Evolutionary conservation across 768 basidiomycete genomes (phyloP).

Genomic region (Hygrocybe punicea): DNA sequence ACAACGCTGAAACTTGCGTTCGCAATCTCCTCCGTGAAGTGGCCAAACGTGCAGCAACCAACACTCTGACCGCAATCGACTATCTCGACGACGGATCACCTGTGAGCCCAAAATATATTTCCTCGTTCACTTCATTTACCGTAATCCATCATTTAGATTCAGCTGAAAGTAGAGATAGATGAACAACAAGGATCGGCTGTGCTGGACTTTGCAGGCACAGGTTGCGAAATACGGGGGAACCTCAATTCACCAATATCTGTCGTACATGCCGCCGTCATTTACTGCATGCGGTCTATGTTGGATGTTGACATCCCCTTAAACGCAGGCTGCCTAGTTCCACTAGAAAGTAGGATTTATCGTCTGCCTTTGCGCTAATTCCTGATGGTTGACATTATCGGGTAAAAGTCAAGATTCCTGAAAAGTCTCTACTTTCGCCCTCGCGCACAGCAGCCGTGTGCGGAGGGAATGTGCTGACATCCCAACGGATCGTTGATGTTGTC

Average conservation of each 20-base stretch:
- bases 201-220: constrained; percentile 83
- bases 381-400: not conserved
- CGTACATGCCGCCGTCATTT: constrained; percentile 83
- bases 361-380: not conserved
- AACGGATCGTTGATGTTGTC: constrained; percentile 93
- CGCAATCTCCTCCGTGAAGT: constrained; percentile 76
- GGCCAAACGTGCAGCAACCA: constrained; percentile 62
- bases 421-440: constrained; percentile 75
- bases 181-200: constrained; percentile 69
- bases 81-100: constrained; percentile 88
- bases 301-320: constrained; percentile 88
- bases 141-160: constrained; percentile 46
- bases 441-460: constrained; percentile 88
- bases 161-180: constrained; percentile 74
- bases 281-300: constrained; percentile 85
- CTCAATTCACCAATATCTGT: constrained; percentile 84
- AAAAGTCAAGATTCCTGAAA: constrained; percentile 74
- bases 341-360: constrained; percentile 53
- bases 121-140: not conserved
- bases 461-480: constrained; percentile 87
- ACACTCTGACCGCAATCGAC: constrained; percentile 67
- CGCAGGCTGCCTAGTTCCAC: constrained; percentile 86
- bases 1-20: constrained; percentile 85
- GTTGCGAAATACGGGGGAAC: constrained; percentile 79
- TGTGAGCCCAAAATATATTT: constrained; percentile 37